These are phyloP conservation scores for Aurantiochytrium sp. DNA, from an alignment of 108 stramenopile genomes.

Conservation along the genomic window DNA sequence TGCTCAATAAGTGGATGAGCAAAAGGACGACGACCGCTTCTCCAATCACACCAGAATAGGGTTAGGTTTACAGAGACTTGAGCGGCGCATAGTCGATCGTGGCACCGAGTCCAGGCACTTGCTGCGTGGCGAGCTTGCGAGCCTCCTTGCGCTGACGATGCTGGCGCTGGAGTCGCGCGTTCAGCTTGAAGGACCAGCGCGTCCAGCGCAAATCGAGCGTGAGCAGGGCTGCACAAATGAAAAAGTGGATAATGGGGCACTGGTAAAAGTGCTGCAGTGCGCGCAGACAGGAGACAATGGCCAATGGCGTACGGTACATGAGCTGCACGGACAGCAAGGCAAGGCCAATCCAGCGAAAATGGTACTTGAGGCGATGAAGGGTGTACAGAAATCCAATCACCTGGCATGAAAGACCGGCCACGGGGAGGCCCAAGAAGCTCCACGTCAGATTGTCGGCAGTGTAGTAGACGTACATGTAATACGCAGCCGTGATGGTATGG, in stretches of 20 bases:
- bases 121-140: neutral
- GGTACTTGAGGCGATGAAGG: neutral
- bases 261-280: slow-evolving; percentile 9
- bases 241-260: neutral
- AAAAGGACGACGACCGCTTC: no score
- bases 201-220: neutral
- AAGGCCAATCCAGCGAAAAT: neutral
- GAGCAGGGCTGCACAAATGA: neutral
- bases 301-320: neutral
- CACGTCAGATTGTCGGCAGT: neutral
- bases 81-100: neutral
- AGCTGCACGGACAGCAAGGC: neutral
- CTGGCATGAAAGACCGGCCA: slow-evolving; percentile 7
- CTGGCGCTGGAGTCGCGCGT: neutral
- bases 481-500: neutral
- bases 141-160: neutral
- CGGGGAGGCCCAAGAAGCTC: neutral
- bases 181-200: neutral
- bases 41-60: neutral
- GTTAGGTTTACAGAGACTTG: neutral
- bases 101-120: neutral
- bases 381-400: slow-evolving; percentile 9
- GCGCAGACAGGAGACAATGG: neutral
- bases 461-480: neutral
- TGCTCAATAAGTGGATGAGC: no score